These are phyloP conservation scores for Phytophthora idaei DNA, from an alignment of 352 stramenopile genomes.

Conservation along the genomic window DNA sequence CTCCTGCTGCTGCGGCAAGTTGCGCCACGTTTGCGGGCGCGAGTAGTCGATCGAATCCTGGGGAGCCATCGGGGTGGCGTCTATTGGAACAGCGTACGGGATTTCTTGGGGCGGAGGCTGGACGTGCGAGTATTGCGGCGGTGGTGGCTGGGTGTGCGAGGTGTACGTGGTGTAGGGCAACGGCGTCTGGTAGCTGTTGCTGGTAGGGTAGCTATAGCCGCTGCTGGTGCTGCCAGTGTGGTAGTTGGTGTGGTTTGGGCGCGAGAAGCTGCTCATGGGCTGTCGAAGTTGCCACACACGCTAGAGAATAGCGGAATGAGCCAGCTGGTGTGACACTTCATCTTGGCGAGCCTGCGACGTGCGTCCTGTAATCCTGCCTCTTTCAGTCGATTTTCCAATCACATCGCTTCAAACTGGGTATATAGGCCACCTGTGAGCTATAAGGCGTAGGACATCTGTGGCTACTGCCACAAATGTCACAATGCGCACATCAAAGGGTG, in stretches of 20 bases:
- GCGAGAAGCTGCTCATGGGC: conserved; percentile 30
- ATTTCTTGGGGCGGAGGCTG: conserved; percentile 20
- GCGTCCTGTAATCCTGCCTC: conserved; percentile 10
- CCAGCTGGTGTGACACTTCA: conserved; percentile 2
- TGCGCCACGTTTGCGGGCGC: conserved; percentile 49
- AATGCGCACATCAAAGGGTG: conserved; percentile 11
- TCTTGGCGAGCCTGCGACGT: conserved; percentile 10
- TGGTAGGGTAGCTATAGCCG: conserved; percentile 25
- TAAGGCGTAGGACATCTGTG: conserved; percentile 9
- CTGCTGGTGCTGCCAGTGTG: conserved; percentile 2
- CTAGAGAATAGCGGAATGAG: conserved; percentile 22
- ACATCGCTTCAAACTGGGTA: background rate
- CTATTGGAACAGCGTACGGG: conserved; percentile 33
- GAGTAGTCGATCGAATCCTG: conserved; percentile 38
- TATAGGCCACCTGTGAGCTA: background rate
- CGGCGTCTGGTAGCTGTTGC: conserved; percentile 24
- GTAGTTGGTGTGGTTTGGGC: conserved; percentile 25
- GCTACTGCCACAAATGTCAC: conserved; percentile 20
- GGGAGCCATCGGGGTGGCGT: conserved; percentile 14
- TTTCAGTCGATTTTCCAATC: conserved; percentile 4
- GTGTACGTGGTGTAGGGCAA: conserved; percentile 23
- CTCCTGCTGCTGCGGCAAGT: conserved; percentile 42
- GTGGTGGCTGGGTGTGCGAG: conserved; percentile 6
- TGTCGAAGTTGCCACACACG: conserved; percentile 1
- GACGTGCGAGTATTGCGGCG: conserved; percentile 18